Base-by-base conservation (phyloP, 495 filamentous ascomycete genomes). In the Aspergillus cavernicola region DNA sequence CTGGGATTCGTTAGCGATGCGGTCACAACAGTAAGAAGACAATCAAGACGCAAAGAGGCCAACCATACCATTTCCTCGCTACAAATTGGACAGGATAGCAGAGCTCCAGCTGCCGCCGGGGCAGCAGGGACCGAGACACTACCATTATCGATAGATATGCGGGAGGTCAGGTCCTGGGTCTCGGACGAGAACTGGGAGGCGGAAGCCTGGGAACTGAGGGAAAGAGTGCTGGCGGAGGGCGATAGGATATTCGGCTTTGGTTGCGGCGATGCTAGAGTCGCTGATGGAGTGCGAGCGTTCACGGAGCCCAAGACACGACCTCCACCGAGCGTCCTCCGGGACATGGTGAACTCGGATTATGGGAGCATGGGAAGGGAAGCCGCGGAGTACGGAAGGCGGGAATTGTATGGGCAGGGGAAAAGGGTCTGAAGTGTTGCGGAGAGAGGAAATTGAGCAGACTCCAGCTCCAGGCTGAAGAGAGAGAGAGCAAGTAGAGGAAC, bases 71-170 rank as follows among this genome's bases (percentile, higher is more conserved):
- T 98, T 69, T 96, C 90, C 69, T 97, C 93, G 60, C 85, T 88
- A 70, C 93, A 98, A 53, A 98, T 97, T 37, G 93, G 93, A 67
- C 93, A 98, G 22, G 88, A 82, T 39, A 98, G 80, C 72, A 81
- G 78, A 56, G 79, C 76, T 54, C 78, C 81, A 52, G 81, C 72
- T 29, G 80, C 71, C 31, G 78, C 73, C 52, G 77, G 75, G 15
- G 80, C 72, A 28, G 75, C 70, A 55, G 76, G 67, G 47, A 75
- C 72, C 24, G 67, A 64, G 50, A 67, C 69, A 55, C 75, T 70
- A 48, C 70, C 71, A 71, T 80, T 77, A 43, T 79, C 72, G 44
- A 81, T 61, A 6, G 82, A 80, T 45, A 86, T 77, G 54, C 80
- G 71, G 7, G 81, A 80, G 32, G 75, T 78, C 19, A 85, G 63